Evolutionary conservation across 1,139 yeast species (phyloP), one percentile per base, ranked within the genome.

Genomic region (Meyerozyma smithsonii): DNA sequence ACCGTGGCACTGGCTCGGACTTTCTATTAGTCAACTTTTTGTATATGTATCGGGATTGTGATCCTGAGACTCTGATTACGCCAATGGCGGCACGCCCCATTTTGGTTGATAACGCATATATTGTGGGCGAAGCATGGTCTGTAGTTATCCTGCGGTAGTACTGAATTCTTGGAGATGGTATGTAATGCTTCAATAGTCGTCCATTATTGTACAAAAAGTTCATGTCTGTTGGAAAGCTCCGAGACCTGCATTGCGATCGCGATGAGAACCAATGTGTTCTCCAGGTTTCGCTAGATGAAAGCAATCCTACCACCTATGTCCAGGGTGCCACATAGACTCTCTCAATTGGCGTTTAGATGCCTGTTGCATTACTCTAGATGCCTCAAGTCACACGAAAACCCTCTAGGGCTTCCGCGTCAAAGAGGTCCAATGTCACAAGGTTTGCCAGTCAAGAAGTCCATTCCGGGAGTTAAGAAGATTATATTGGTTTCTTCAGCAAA

Each of bases 61-160:
- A 69, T 0, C 98, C 98, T 1, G 96, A 81, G 0, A 90, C 66
- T 43, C 98, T 66, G 7, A 92, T 73, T 1, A 92, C 89, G 0
- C 92, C 96, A 23, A 92, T 81, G 1, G 97, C 98, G 0, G 97
- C 76, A 46, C 84, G 72, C 0, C 90, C 81, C 0, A 84, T 77
- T 11, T 84, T 81, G 0, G 97, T 90, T 0, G 97, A 88, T 17
- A 90, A 64, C 0, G 98, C 97, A 66, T 83, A 92, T 4, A 92
- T 81, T 0, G 98, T 92, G 20, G 92, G 81, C 17, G 4, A 8
- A 10, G 15, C 15, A n/a, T 30, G n/a, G 21, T 12, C 7, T 33
- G 26, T 33, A 5, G 16, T 11, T 12, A 33, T 4, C 25, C 12
- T 3, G 8, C 36, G n/a, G 21, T 30, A 23, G 5, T 19, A 17